These are phyloP conservation scores for Xylariaceae sp. DNA, from an alignment of 2,329 filamentous ascomycete genomes.

Conservation along the genomic window DNA sequence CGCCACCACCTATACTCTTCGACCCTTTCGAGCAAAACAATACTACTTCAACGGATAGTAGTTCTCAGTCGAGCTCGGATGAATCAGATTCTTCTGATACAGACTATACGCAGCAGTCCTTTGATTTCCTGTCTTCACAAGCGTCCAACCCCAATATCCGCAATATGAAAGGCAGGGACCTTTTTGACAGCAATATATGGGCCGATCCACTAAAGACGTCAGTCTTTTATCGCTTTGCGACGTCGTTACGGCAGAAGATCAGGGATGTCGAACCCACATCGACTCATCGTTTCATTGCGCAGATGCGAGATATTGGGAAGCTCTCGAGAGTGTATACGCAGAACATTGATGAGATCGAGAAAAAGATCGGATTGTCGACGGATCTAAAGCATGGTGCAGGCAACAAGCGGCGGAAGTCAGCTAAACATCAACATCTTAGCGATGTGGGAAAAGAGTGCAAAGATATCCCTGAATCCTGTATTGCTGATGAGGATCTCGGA, in stretches of 20 bases:
- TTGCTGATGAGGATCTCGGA: constrained; percentile 10
- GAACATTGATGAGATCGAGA: constrained; percentile 71
- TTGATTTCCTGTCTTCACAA: constrained; percentile 38
- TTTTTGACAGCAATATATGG: constrained; percentile 70
- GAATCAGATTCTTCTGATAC: constrained; percentile 35
- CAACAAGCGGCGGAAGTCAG: constrained; percentile 46
- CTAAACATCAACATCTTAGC: constrained; percentile 24
- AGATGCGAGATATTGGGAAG: constrained; percentile 62
- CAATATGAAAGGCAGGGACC: constrained; percentile 65
- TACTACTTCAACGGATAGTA: constrained; percentile 32
- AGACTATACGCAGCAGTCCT: constrained; percentile 38
- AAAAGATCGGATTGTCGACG: constrained; percentile 63
- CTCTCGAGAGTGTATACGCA: constrained; percentile 71
- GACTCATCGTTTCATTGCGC: constrained; percentile 65
- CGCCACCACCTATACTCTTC: constrained; percentile 48
- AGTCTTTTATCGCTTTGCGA: constrained; percentile 69
- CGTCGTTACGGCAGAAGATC: constrained; percentile 61
- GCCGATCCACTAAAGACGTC: constrained; percentile 63
- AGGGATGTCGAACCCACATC: constrained; percentile 58
- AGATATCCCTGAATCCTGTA: constrained; percentile 21
- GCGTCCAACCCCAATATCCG: constrained; percentile 39
- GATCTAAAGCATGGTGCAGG: constrained; percentile 59
- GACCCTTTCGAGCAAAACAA: constrained; percentile 41
- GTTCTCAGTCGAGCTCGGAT: constrained; percentile 34
- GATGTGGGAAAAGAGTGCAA: constrained; percentile 23